Evolutionary conservation across 2,329 filamentous ascomycete genomes (phyloP).

Genomic region (Exophiala sideris): DNA sequence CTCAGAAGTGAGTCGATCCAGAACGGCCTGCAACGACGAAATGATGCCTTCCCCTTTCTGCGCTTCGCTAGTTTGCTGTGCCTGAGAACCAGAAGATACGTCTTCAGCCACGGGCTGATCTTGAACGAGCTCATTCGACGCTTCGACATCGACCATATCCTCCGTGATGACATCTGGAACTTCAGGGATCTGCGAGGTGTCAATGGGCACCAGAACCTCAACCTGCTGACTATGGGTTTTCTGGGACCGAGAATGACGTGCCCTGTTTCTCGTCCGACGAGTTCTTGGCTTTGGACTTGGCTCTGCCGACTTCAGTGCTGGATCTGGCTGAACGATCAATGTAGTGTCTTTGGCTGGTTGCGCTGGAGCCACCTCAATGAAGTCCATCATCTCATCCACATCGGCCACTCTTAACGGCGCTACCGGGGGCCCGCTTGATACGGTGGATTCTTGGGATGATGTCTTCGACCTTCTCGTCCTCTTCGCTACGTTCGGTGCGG

Average conservation of each 20-base stretch:
- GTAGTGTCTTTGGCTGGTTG: conserved; percentile 1
- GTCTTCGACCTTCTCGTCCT: conserved; percentile 9
- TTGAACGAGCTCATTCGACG: background rate
- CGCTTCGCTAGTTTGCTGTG: background rate
- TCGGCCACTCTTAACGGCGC: background rate
- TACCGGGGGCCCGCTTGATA: background rate
- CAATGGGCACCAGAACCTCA: background rate
- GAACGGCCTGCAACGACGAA: conserved; percentile 16
- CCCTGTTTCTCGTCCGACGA: conserved; percentile 3
- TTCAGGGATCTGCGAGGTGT: background rate
- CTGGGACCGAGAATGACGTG: background rate
- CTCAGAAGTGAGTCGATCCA: conserved; percentile 16
- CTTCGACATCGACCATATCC: background rate
- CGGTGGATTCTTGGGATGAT: conserved; percentile 7
- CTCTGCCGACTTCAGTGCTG: background rate
- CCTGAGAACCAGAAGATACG: background rate
- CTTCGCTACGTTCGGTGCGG: conserved; percentile 5
- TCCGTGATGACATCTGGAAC: background rate
- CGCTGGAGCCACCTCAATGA: conserved; percentile 11
- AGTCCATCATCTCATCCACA: conserved; percentile 10
- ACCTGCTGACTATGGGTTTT: background rate
- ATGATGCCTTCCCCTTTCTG: conserved; percentile 1
- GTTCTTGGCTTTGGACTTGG: conserved; percentile 7
- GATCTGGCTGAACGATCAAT: background rate
- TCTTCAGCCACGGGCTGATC: background rate